Evolutionary conservation across 2,329 filamentous ascomycete genomes (phyloP), one percentile per base, ranked within the genome.

Genomic region (Acrocalymma vagum): DNA sequence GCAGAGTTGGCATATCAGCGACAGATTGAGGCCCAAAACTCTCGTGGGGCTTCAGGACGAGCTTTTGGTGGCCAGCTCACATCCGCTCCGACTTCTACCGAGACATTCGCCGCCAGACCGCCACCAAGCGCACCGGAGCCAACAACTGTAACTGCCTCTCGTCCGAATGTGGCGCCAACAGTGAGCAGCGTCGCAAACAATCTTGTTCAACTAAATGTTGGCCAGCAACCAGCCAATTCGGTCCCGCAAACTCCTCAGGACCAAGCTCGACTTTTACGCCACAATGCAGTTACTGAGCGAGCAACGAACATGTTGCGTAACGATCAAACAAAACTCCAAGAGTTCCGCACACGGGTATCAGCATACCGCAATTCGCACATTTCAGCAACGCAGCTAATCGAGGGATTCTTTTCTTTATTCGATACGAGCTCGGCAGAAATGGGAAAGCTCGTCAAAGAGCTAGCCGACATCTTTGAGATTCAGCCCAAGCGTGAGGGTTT

Each of bases 1-100:
- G 94, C 95, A 51, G 90, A 97, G 69, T 74, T 96, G 37, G 93
- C 94, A 3, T 95, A 90, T 67, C 93, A 97, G 63, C 81, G 94
- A 34, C 90, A 95, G 61, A 85, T 95, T 78, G 92, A 91, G 26
- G 90, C 97, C 33, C 91, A 95, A 57, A 92, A 86, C 33, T 86
- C 90, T 1, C 90, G 95, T 62, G 90, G 90, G 0, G 81, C 90
- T 0, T 84, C 88, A 0, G 86, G 82, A 29, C 83, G 91, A 28
- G 90, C 84, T 3, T 96, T 96, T 73, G 91, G 92, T 28, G 90
- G 91, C 6, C 86, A 90, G 58, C 79, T 96, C 34, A 89, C 87
- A n/a, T 67, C 78, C 14, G 38, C 33, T 3, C 62, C 62, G 24
- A 66, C 64, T n/a, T 60, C 64, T 62, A 53, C 70, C 36, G 69